phyloP scores from a whole-genome alignment of 1,284 basidiomycete genomes.

The Salmacisia buchloeana region DNA sequence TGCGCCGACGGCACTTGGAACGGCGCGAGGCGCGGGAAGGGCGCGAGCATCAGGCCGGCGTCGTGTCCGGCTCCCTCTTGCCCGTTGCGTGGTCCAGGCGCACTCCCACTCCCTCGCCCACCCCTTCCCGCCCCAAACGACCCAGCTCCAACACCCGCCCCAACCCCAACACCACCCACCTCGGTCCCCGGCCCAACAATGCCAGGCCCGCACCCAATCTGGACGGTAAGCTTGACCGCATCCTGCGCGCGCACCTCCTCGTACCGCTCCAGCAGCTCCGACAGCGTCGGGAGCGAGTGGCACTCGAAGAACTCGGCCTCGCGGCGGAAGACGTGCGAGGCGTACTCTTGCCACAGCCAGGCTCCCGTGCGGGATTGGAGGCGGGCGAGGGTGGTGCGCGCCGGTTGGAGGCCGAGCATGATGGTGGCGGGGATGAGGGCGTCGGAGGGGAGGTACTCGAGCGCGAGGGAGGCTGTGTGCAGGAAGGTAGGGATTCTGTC shows the following conservation, averaged over 20 bases:
- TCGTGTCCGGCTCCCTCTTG: no score
- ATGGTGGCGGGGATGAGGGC: constrained; percentile 30
- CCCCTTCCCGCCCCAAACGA: no score
- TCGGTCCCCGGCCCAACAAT: background rate
- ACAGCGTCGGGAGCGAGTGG: constrained; percentile 31
- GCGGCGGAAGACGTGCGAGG: constrained; percentile 25
- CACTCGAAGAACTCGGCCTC: constrained; percentile 38
- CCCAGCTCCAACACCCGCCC: background rate
- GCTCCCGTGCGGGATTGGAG: constrained; percentile 14
- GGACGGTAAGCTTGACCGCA: constrained; percentile 35
- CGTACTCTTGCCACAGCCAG: constrained; percentile 31
- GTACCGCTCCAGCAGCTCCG: constrained; percentile 23
- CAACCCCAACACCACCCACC: background rate
- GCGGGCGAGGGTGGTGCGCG: background rate
- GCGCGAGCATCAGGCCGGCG: background rate
- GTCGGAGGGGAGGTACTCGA: constrained; percentile 29
- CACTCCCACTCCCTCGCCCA: no score
- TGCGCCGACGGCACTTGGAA: constrained; percentile 31
- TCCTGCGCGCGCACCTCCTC: constrained; percentile 14
- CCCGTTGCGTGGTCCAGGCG: no score
- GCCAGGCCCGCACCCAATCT: constrained; percentile 28
- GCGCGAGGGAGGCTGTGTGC: constrained; percentile 19
- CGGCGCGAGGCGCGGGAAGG: constrained; percentile 11
- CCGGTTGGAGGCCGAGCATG: constrained; percentile 33
- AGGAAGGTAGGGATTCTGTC: no score